Percentiles rank a stretch among this genome's conserved stretches.
Evolutionary conservation across 2,329 filamentous ascomycete genomes (phyloP).

Genomic region (Colletotrichum chrysophilum): DNA sequence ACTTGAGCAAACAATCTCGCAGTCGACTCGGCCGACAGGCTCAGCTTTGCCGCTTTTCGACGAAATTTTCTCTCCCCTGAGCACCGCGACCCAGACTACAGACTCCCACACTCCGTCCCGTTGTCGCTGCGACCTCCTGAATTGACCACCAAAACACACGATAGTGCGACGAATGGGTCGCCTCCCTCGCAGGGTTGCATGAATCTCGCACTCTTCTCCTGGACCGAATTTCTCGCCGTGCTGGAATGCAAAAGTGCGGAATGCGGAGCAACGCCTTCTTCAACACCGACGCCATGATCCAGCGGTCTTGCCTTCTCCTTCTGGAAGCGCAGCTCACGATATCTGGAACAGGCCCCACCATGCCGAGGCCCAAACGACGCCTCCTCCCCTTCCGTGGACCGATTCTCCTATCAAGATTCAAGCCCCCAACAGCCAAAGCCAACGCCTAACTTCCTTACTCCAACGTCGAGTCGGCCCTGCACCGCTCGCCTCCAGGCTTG

Average conservation of each 20-base stretch:
- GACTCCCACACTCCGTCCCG: neutral
- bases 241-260: neutral
- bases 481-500: neutral
- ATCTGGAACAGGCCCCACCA: slow-evolving; percentile 10
- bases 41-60: neutral
- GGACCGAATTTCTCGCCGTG: neutral
- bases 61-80: neutral
- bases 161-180: neutral
- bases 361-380: neutral
- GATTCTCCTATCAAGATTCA: neutral
- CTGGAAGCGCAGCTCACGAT: slow-evolving; percentile 7
- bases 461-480: neutral
- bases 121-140: neutral
- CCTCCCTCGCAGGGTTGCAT: slow-evolving; percentile 1
- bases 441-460: neutral
- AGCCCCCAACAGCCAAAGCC: neutral
- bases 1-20: neutral
- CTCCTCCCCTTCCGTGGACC: neutral
- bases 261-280: neutral
- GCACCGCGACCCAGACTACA: neutral
- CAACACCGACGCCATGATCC: slow-evolving; percentile 4
- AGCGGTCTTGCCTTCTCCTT: slow-evolving; percentile 14
- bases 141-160: neutral
- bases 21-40: neutral
- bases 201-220: neutral